Percentiles rank a stretch among this genome's conserved stretches.
These are phyloP conservation scores for Claviceps sp. DNA, from an alignment of 2,329 filamentous ascomycete genomes.

Conservation along the genomic window DNA sequence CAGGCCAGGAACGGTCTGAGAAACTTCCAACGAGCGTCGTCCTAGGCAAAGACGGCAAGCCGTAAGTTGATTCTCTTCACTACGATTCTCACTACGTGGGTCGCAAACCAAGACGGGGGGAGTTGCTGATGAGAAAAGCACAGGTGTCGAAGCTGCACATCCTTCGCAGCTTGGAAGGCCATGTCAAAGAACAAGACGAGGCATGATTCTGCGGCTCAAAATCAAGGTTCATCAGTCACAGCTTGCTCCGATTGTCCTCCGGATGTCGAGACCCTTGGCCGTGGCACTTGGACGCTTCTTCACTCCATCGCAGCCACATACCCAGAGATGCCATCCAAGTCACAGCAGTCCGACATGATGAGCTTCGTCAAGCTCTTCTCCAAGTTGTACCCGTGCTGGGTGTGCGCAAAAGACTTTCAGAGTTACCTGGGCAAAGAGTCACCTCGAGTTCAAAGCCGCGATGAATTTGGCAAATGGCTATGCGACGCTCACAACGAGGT, in stretches of 20 bases:
- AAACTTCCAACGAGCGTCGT: constrained; percentile 59
- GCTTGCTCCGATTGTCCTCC: constrained; percentile 63
- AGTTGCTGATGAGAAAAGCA: not conserved
- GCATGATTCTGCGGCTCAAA: constrained; percentile 5
- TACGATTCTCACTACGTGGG: not conserved
- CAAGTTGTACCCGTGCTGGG: constrained; percentile 88
- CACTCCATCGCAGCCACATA: constrained; percentile 86
- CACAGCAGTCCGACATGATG: constrained; percentile 62
- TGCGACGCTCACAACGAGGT: constrained; percentile 81
- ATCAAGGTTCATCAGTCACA: constrained; percentile 10
- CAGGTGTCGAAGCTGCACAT: constrained; percentile 22
- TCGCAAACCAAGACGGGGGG: not conserved
- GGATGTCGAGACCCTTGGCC: constrained; percentile 77
- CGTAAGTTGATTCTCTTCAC: constrained; percentile 40
- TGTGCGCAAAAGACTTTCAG: constrained; percentile 86
- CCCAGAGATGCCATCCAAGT: constrained; percentile 51
- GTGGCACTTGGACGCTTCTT: constrained; percentile 83
- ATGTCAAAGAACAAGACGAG: constrained; percentile 16
- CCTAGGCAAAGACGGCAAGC: constrained; percentile 70
- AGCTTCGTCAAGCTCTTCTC: constrained; percentile 72
- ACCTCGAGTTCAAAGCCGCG: constrained; percentile 43
- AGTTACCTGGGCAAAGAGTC: constrained; percentile 62
- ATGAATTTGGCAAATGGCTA: constrained; percentile 70
- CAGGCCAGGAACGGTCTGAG: constrained; percentile 26
- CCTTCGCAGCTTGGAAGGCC: constrained; percentile 16